These are phyloP conservation scores for Rheum nobile DNA, from an alignment of 148 eudicot species.

Conservation along the genomic window DNA sequence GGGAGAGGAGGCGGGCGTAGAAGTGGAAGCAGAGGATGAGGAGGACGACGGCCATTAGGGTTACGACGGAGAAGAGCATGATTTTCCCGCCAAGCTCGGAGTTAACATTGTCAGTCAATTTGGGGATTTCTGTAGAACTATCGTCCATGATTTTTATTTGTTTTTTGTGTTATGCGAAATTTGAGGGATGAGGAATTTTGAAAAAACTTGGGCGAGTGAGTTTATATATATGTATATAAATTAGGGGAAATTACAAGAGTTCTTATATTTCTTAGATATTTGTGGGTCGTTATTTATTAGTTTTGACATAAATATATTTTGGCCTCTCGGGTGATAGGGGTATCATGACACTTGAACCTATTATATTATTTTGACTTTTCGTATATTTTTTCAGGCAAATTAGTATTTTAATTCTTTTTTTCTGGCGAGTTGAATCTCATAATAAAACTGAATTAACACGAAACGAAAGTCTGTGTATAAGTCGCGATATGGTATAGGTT, in stretches of 20 bases:
- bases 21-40: not conserved
- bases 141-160: not conserved
- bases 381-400: too few species aligned
- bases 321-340: not conserved
- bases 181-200: not conserved
- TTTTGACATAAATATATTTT: not conserved
- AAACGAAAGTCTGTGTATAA: too few species aligned
- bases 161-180: not conserved
- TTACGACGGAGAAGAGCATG: not conserved
- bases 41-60: not conserved
- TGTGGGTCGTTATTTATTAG: not conserved
- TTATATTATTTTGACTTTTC: not conserved
- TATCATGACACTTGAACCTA: not conserved
- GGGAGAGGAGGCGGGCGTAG: too few species aligned
- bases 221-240: too few species aligned
- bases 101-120: not conserved
- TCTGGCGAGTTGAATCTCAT: too few species aligned
- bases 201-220: not conserved
- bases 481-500: too few species aligned
- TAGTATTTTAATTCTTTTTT: too few species aligned
- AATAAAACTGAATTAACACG: too few species aligned
- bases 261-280: not conserved
- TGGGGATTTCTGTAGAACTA: not conserved
- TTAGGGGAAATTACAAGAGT: not conserved
- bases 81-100: not conserved